Percentiles rank a stretch among this genome's conserved stretches.
Evolutionary conservation across 1,284 basidiomycete genomes (phyloP).

Genomic region (Malassezia brasiliensis): DNA sequence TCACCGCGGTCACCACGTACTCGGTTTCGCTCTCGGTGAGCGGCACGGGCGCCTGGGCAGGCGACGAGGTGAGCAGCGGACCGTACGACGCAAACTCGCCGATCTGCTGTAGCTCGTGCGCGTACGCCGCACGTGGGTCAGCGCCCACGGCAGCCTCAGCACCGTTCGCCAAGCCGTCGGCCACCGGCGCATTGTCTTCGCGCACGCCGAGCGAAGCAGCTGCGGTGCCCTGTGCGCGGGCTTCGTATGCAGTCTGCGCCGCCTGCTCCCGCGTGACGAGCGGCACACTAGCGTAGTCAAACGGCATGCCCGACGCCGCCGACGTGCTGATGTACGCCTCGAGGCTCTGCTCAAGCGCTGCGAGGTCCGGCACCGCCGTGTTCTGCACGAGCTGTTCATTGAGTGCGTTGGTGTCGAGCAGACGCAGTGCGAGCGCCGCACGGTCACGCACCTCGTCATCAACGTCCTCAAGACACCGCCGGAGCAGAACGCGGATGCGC

Average conservation of each 20-base stretch:
- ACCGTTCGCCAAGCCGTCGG: background rate
- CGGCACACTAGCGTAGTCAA: slow-evolving; percentile 37
- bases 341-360: slow-evolving; percentile 35
- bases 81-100: slow-evolving; percentile 81
- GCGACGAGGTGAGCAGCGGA: slow-evolving; percentile 72
- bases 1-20: slow-evolving; percentile 91
- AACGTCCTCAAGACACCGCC: slow-evolving; percentile 89
- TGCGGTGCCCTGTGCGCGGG: background rate
- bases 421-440: slow-evolving; percentile 72
- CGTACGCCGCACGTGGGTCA: slow-evolving; percentile 57
- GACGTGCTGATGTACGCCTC: slow-evolving; percentile 31
- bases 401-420: slow-evolving; percentile 68
- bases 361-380: slow-evolving; percentile 54
- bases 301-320: slow-evolving; percentile 22
- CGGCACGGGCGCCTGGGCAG: slow-evolving; percentile 58
- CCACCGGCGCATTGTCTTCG: background rate
- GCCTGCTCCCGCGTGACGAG: slow-evolving; percentile 19
- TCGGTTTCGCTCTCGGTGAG: slow-evolving; percentile 96
- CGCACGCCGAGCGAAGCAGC: background rate
- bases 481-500: slow-evolving; percentile 63
- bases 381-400: slow-evolving; percentile 82
- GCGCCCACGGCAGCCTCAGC: background rate
- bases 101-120: slow-evolving; percentile 71
- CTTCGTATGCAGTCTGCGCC: slow-evolving; percentile 52
- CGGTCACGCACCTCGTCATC: slow-evolving; percentile 98